Evolutionary conservation across 1,139 yeast genomes (phyloP).

Genomic region (Arxiozyma bovina): DNA sequence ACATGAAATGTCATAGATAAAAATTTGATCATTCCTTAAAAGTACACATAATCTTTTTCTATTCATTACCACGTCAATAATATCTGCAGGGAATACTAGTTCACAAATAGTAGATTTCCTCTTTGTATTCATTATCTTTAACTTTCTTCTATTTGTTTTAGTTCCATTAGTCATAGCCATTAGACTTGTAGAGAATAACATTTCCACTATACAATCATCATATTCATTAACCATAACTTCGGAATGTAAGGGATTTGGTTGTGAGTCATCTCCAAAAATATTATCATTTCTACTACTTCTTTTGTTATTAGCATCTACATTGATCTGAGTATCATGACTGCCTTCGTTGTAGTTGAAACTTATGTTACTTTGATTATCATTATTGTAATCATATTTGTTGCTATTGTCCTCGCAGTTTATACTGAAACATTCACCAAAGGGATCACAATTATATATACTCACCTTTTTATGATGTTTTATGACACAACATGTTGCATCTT

Average conservation of each 20-base stretch:
- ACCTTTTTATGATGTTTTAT: constrained; percentile 16
- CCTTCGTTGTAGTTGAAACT: neutral
- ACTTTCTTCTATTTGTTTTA: constrained; percentile 35
- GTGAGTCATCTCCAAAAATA: neutral
- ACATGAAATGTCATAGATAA: constrained; percentile 64
- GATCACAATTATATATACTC: constrained; percentile 30
- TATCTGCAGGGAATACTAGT: constrained; percentile 54
- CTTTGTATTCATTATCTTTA: constrained; percentile 60
- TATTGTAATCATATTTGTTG: neutral
- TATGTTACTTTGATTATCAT: neutral
- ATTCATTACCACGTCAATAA: constrained; percentile 55
- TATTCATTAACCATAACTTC: neutral
- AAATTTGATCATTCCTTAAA: constrained; percentile 52
- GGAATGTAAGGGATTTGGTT: neutral
- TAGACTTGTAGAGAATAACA: constrained; percentile 63
- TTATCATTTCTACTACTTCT: neutral
- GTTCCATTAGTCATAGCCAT: constrained; percentile 46
- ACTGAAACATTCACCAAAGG: constrained; percentile 31
- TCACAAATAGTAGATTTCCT: constrained; percentile 38
- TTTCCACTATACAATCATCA: constrained; percentile 39
- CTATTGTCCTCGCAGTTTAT: constrained; percentile 13
- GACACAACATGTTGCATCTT: constrained; percentile 30
- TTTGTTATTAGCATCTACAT: too few species aligned
- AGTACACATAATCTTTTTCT: constrained; percentile 56
- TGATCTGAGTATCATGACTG: neutral